These are phyloP conservation scores for Seiridium unicorne DNA, from an alignment of 2,329 filamentous ascomycete genomes.

Conservation along the genomic window DNA sequence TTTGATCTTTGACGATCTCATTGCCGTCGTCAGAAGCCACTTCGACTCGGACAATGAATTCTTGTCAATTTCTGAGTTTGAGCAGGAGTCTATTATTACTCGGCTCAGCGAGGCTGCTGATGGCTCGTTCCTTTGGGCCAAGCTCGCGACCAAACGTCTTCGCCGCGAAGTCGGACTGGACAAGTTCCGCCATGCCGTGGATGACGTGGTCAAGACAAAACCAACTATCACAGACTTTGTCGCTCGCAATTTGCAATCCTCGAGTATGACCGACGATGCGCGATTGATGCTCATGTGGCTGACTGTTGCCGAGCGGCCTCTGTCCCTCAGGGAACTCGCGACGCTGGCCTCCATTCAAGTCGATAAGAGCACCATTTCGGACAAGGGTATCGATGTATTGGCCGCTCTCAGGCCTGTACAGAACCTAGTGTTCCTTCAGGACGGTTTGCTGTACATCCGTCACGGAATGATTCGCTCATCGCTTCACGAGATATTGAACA, in stretches of 20 bases:
- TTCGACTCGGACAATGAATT: constrained; percentile 24
- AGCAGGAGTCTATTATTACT: constrained; percentile 30
- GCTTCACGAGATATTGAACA: constrained; percentile 26
- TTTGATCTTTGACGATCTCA: constrained; percentile 33
- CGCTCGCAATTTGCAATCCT: constrained; percentile 19
- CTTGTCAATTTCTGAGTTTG: constrained; percentile 22
- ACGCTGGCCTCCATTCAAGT: constrained; percentile 26
- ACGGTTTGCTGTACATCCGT: constrained; percentile 32
- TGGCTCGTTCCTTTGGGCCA: constrained; percentile 37
- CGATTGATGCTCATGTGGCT: constrained; percentile 34
- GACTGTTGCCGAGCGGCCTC: constrained; percentile 31
- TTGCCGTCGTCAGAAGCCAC: constrained; percentile 26
- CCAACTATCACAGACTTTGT: constrained; percentile 30
- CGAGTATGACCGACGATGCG: constrained; percentile 25
- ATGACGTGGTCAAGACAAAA: constrained; percentile 23
- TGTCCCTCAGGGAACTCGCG: constrained; percentile 29
- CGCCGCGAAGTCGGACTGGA: neutral
- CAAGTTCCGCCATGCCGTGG: constrained; percentile 23
- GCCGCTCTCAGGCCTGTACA: constrained; percentile 26
- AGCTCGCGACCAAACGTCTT: constrained; percentile 29
- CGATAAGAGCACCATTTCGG: constrained; percentile 26
- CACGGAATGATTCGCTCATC: constrained; percentile 30
- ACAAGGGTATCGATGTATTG: constrained; percentile 22
- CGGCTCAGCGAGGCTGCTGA: constrained; percentile 29
- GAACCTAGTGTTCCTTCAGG: constrained; percentile 30